Evolutionary conservation across 2,329 filamentous ascomycete species (phyloP).

Genomic region (Orbilia javanica): DNA sequence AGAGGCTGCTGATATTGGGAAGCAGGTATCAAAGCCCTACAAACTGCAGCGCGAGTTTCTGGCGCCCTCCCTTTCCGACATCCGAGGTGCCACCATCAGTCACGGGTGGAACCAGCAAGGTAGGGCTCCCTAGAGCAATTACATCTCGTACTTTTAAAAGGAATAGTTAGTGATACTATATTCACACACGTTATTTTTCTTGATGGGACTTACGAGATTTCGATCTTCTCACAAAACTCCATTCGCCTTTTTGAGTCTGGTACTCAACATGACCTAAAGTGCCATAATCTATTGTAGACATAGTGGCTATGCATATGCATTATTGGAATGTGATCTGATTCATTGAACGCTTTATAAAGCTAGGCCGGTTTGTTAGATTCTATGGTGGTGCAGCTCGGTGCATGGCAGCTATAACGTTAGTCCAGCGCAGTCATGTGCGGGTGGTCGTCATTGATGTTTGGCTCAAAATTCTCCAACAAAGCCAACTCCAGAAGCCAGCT

Average conservation of each 20-base stretch:
- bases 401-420: not conserved
- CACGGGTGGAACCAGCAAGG: constrained; percentile 13
- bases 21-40: constrained; percentile 9
- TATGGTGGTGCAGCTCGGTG: not conserved
- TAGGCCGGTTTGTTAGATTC: not conserved
- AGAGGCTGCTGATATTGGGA: not conserved
- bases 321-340: constrained; percentile 3
- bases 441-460: constrained; percentile 1
- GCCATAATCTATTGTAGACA: constrained; percentile 54
- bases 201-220: constrained; percentile 28
- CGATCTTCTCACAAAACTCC: constrained; percentile 41
- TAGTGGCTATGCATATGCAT: constrained; percentile 39
- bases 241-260: constrained; percentile 43
- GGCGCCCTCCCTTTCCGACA: constrained; percentile 20
- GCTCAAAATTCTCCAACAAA: constrained; percentile 18
- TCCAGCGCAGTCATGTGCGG: not conserved
- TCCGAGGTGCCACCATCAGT: constrained; percentile 1
- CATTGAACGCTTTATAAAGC: not conserved
- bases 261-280: constrained; percentile 58
- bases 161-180: not conserved
- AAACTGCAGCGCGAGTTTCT: constrained; percentile 34
- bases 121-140: constrained; percentile 27
- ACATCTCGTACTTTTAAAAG: constrained; percentile 8
- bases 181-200: not conserved
- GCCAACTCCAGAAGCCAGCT: constrained; percentile 5